Evolutionary conservation across 2,329 filamentous ascomycete species (phyloP).

Genomic region (Aureobasidium leucospermi): DNA sequence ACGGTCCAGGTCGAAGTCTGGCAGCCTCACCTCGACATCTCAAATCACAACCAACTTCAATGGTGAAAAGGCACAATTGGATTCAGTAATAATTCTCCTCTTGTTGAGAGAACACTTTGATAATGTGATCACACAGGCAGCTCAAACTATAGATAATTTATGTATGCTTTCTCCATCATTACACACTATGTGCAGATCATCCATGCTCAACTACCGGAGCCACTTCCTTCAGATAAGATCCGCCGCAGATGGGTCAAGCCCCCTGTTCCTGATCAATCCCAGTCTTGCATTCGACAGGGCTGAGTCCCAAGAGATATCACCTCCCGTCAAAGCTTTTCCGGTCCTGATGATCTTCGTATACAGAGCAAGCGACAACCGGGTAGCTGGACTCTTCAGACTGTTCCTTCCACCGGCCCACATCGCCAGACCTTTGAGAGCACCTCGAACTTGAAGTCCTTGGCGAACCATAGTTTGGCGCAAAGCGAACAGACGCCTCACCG

Average conservation of each 20-base stretch:
- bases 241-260: background rate
- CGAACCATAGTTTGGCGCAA: slow-evolving; percentile 6
- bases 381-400: background rate
- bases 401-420: background rate
- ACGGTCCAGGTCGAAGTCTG: background rate
- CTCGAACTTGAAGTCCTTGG: background rate
- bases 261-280: background rate
- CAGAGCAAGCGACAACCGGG: background rate
- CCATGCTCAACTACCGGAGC: background rate
- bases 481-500: background rate
- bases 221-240: slow-evolving; percentile 5
- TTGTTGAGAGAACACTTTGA: too few relatives aligned
- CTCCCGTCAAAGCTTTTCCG: background rate
- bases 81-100: too few relatives aligned
- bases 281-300: background rate
- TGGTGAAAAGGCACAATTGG: too few relatives aligned
- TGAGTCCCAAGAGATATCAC: background rate
- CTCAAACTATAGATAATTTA: too few relatives aligned
- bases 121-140: too few relatives aligned
- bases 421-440: background rate
- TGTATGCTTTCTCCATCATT: too few relatives aligned
- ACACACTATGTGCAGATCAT: background rate
- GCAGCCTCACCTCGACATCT: background rate
- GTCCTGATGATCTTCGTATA: background rate
- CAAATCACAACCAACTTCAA: too few relatives aligned